Conservation (phyloP, 2,329 filamentous ascomycete genomes). For the Aspergillus pseudoviridinutans region DNA sequence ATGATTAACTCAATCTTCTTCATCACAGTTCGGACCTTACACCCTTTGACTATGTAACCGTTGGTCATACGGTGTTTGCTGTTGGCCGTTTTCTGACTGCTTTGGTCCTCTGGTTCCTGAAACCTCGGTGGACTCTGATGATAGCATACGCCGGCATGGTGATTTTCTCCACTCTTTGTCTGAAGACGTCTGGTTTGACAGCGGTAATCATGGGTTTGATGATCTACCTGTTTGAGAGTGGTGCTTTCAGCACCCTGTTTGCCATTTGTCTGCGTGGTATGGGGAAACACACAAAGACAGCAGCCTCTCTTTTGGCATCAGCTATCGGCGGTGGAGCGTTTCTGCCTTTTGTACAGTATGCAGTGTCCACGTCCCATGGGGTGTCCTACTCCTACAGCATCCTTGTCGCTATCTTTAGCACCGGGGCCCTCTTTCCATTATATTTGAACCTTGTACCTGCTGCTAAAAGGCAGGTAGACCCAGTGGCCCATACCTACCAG, state of each 20-base stretch:
- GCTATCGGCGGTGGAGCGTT: slow-evolving; percentile 53
- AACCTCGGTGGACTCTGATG: slow-evolving; percentile 56
- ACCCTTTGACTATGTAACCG: slow-evolving; percentile 46
- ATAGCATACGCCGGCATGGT: slow-evolving; percentile 52
- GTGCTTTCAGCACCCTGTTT: slow-evolving; percentile 57
- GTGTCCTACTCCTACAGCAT: slow-evolving; percentile 51
- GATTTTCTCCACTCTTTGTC: slow-evolving; percentile 49
- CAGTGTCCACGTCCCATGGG: slow-evolving; percentile 35
- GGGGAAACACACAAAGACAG: slow-evolving; percentile 56
- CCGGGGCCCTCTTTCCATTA: slow-evolving; percentile 51
- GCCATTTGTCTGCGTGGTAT: slow-evolving; percentile 56
- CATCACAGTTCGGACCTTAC: slow-evolving; percentile 16
- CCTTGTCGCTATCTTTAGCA: slow-evolving; percentile 49
- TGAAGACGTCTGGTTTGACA: slow-evolving; percentile 43
- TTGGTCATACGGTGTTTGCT: slow-evolving; percentile 57
- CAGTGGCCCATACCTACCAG: slow-evolving; percentile 21
- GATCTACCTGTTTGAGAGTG: slow-evolving; percentile 58
- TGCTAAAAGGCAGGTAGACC: slow-evolving; percentile 50
- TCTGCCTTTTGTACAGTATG: slow-evolving; percentile 53
- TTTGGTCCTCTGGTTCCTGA: slow-evolving; percentile 50
- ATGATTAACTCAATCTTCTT: background rate
- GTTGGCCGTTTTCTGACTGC: slow-evolving; percentile 56
- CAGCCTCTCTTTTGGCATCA: slow-evolving; percentile 50
- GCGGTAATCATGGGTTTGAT: slow-evolving; percentile 49
- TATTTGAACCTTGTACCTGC: slow-evolving; percentile 50